Conservation (phyloP, 345 rosid genomes). For the Gossypium longicalyx region DNA sequence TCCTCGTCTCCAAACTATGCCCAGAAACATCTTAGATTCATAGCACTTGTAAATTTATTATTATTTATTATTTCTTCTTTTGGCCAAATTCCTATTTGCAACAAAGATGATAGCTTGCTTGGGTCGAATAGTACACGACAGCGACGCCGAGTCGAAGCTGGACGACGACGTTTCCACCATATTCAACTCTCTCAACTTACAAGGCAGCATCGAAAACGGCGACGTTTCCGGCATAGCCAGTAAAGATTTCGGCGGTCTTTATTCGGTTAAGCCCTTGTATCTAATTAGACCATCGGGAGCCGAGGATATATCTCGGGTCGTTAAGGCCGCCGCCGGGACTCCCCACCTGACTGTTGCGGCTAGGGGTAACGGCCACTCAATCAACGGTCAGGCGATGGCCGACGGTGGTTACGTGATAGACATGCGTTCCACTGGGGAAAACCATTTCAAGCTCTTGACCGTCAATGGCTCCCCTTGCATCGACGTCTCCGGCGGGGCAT, state of each 20-base stretch:
- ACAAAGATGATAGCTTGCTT: conserved; percentile 69
- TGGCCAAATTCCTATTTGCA: too few relatives aligned
- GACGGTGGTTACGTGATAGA: conserved; percentile 73
- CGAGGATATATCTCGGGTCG: conserved; percentile 57
- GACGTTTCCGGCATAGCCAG: conserved; percentile 33
- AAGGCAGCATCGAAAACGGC: conserved; percentile 43
- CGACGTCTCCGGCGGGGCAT: conserved; percentile 86
- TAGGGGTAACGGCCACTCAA: conserved; percentile 93
- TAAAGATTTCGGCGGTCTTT: conserved; percentile 88
- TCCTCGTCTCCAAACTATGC: neutral
- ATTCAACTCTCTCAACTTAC: conserved; percentile 48
- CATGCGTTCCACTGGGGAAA: conserved; percentile 60
- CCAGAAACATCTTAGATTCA: neutral
- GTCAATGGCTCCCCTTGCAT: conserved; percentile 27
- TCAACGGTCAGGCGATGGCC: conserved; percentile 97
- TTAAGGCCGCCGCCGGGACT: conserved; percentile 48
- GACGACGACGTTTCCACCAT: conserved; percentile 37
- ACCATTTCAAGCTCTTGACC: conserved; percentile 31
- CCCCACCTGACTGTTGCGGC: conserved; percentile 81
- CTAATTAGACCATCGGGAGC: conserved; percentile 53
- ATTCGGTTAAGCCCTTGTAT: conserved; percentile 51
- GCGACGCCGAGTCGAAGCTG: conserved; percentile 48
- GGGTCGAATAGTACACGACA: conserved; percentile 62
- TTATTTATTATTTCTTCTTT: too few relatives aligned
- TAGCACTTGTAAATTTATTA: neutral